phyloP scores from a whole-genome alignment of 2,329 filamentous ascomycete genomes.

The Exserohilum rostratum region DNA sequence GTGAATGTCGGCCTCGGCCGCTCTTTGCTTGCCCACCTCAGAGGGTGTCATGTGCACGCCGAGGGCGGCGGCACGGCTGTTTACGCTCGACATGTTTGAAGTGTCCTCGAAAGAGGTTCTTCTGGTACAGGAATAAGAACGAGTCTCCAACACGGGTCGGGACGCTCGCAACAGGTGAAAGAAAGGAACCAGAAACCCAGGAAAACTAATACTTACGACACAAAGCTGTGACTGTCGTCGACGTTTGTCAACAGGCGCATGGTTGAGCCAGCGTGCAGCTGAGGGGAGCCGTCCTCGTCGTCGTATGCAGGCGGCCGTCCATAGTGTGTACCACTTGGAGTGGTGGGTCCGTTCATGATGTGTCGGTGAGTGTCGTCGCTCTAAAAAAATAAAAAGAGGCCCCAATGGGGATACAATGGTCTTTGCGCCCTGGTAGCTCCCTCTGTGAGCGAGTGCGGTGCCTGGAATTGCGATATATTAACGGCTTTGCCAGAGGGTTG shows the following conservation, averaged over 20 bases:
- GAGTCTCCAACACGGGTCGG: slow-evolving; percentile 24
- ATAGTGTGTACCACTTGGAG: slow-evolving; percentile 46
- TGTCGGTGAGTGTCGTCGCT: slow-evolving; percentile 9
- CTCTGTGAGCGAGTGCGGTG: slow-evolving; percentile 15
- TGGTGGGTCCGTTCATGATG: slow-evolving; percentile 43
- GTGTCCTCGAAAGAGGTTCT: slow-evolving; percentile 38
- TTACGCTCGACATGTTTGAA: slow-evolving; percentile 42
- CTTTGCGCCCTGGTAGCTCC: slow-evolving; percentile 2
- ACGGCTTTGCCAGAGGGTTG: slow-evolving; percentile 17
- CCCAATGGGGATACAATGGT: slow-evolving; percentile 2
- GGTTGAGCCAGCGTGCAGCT: slow-evolving; percentile 51
- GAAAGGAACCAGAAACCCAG: slow-evolving; percentile 25
- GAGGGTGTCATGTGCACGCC: slow-evolving; percentile 34
- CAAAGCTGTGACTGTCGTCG: slow-evolving; percentile 51
- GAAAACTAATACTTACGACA: slow-evolving; percentile 50
- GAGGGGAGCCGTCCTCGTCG: slow-evolving; percentile 48
- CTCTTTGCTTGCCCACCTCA: slow-evolving; percentile 38
- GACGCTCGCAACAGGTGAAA: slow-evolving; percentile 21
- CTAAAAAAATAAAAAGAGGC: neutral
- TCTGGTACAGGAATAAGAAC: slow-evolving; percentile 29
- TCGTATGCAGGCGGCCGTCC: slow-evolving; percentile 54
- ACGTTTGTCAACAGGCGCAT: slow-evolving; percentile 58
- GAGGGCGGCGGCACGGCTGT: slow-evolving; percentile 43
- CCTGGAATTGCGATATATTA: slow-evolving; percentile 20
- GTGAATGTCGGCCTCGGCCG: slow-evolving; percentile 49